phyloP scores from a whole-genome alignment of 108 stramenopile genomes.

The Fistulifera solaris region DNA sequence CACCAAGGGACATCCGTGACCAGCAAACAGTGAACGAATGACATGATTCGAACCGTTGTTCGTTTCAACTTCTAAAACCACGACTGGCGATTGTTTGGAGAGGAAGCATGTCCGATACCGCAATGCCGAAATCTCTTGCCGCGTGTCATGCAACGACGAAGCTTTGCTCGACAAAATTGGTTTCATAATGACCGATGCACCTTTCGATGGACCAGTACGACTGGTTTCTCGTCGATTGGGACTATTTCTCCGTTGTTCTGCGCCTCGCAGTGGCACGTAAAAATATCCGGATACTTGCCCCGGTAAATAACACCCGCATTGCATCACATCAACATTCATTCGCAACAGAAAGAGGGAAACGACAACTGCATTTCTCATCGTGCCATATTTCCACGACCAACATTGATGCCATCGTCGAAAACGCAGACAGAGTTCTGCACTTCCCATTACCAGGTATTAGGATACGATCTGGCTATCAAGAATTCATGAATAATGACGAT shows the following conservation, averaged over 20 bases:
- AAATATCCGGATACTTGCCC: no score
- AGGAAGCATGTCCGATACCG: constrained; percentile 3
- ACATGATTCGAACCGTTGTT: constrained; percentile 72
- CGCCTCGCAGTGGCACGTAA: constrained; percentile 6
- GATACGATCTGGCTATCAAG: no score
- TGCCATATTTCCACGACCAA: no score
- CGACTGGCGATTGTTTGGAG: constrained; percentile 20
- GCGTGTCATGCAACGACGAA: not conserved
- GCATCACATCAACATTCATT: no score
- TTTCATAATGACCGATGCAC: constrained; percentile 10
- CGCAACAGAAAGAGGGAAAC: no score
- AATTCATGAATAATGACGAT: no score
- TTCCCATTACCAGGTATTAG: no score
- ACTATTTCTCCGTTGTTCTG: constrained; percentile 1
- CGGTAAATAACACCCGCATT: no score
- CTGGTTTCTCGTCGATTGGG: not conserved
- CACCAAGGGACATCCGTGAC: constrained; percentile 40
- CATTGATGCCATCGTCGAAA: no score
- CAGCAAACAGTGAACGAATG: constrained; percentile 68
- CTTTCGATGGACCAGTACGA: constrained; percentile 2
- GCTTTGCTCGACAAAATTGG: constrained; percentile 2
- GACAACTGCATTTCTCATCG: no score
- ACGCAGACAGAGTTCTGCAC: no score
- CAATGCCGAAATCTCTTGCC: not conserved
- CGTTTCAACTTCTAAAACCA: constrained; percentile 37